phyloP scores from a whole-genome alignment of 768 basidiomycete species.

The Mrakia blollopis region DNA sequence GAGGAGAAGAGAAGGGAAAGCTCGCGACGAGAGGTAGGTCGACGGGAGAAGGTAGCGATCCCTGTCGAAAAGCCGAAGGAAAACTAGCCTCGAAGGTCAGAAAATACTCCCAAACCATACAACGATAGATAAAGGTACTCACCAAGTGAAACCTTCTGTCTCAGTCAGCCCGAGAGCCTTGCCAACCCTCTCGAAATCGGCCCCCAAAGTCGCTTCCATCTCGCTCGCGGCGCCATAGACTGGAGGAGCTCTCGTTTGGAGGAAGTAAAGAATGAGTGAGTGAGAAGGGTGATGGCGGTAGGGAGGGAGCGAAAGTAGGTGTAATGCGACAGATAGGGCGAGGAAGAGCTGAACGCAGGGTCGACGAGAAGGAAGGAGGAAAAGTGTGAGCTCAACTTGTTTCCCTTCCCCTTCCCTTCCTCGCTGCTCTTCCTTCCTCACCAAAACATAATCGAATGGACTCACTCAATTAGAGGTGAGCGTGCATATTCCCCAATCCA shows the following conservation, averaged over 20 bases:
- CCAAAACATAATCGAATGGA: too few relatives aligned
- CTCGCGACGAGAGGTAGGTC: conserved; percentile 77
- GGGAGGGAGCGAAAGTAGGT: conserved; percentile 71
- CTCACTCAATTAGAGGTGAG: neutral
- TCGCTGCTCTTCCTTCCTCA: too few relatives aligned
- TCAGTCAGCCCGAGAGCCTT: conserved; percentile 48
- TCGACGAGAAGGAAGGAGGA: neutral
- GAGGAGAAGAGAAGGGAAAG: conserved; percentile 81
- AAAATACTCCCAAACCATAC: too few relatives aligned
- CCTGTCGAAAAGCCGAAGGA: conserved; percentile 48
- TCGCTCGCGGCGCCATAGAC: conserved; percentile 70
- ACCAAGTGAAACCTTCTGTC: conserved; percentile 62
- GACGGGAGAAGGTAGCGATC: conserved; percentile 63
- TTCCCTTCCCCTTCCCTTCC: neutral
- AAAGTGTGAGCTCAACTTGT: neutral
- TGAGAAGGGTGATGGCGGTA: conserved; percentile 53
- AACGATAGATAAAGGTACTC: conserved; percentile 34
- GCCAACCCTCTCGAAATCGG: conserved; percentile 60
- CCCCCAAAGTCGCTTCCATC: conserved; percentile 57
- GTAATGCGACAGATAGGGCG: conserved; percentile 40
- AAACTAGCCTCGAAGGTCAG: neutral
- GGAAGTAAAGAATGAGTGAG: conserved; percentile 66
- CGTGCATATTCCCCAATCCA: conserved; percentile 25
- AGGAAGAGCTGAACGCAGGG: neutral
- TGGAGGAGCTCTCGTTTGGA: conserved; percentile 61